phyloP scores from a whole-genome alignment of 495 filamentous ascomycete species.

The Diplogelasinospora grovesii region DNA sequence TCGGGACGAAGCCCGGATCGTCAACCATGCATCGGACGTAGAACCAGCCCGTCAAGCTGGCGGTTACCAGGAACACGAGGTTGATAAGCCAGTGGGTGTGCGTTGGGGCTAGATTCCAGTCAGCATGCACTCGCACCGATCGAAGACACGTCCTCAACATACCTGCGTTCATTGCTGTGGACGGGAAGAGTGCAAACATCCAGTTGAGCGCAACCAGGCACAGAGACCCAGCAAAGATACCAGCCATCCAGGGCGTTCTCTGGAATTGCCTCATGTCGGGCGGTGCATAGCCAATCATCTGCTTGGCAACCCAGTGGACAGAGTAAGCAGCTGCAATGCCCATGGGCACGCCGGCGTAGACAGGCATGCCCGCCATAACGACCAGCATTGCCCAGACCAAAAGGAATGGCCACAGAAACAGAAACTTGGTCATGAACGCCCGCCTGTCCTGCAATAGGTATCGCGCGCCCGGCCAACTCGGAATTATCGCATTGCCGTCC shows the following conservation, averaged over 20 bases:
- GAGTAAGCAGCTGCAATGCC: slow-evolving; percentile 57
- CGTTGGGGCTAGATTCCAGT: too few species aligned
- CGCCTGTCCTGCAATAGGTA: slow-evolving; percentile 65
- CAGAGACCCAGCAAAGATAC: slow-evolving; percentile 82
- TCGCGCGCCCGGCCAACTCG: slow-evolving; percentile 50
- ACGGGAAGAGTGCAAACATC: slow-evolving; percentile 63
- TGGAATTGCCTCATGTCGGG: slow-evolving; percentile 81
- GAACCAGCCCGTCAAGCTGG: slow-evolving; percentile 68
- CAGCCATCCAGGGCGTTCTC: slow-evolving; percentile 78
- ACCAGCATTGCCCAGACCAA: slow-evolving; percentile 62
- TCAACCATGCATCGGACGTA: slow-evolving; percentile 76
- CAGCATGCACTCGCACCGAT: too few species aligned
- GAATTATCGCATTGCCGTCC: slow-evolving; percentile 61
- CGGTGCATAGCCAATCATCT: slow-evolving; percentile 71
- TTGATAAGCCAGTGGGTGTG: slow-evolving; percentile 64
- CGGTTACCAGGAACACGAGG: slow-evolving; percentile 59
- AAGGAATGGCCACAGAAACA: slow-evolving; percentile 83
- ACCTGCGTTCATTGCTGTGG: slow-evolving; percentile 38
- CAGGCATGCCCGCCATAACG: slow-evolving; percentile 64
- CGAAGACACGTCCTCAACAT: too few species aligned
- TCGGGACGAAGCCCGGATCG: slow-evolving; percentile 94
- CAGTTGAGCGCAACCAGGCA: slow-evolving; percentile 80
- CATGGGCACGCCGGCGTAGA: slow-evolving; percentile 70
- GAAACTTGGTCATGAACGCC: slow-evolving; percentile 71
- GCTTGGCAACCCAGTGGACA: slow-evolving; percentile 73